These are phyloP conservation scores for Aureobasidium musti DNA, from an alignment of 2,329 filamentous ascomycete genomes.

Conservation along the genomic window DNA sequence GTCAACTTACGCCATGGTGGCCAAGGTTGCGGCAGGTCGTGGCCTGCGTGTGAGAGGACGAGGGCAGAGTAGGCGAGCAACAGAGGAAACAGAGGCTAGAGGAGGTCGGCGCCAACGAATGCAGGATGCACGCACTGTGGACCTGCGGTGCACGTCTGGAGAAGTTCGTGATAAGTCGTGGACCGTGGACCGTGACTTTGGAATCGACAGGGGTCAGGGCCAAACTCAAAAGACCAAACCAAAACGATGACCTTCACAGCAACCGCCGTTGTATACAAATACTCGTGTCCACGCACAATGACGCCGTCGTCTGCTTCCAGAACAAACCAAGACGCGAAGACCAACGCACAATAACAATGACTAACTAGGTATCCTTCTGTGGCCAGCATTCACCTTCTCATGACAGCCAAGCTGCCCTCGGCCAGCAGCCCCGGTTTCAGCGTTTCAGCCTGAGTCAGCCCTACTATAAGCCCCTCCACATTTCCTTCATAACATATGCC, in stretches of 20 bases:
- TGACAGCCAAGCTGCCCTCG: neutral
- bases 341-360: neutral
- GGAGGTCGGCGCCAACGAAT: neutral
- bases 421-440: slow-evolving; percentile 21
- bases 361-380: too few species aligned
- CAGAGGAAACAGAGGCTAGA: neutral
- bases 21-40: slow-evolving; percentile 21
- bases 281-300: neutral
- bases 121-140: slow-evolving; percentile 7
- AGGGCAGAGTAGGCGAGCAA: slow-evolving; percentile 8
- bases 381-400: neutral
- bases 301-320: neutral
- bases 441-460: slow-evolving; percentile 24
- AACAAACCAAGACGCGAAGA: neutral
- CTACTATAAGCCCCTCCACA: slow-evolving; percentile 5
- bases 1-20: slow-evolving; percentile 53
- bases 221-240: slow-evolving; percentile 10
- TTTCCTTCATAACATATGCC: neutral
- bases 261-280: slow-evolving; percentile 21
- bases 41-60: slow-evolving; percentile 16
- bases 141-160: slow-evolving; percentile 21
- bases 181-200: slow-evolving; percentile 2
- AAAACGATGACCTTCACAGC: slow-evolving; percentile 20
- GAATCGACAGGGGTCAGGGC: slow-evolving; percentile 22
- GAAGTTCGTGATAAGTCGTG: slow-evolving; percentile 9